Percentiles rank a stretch among this genome's conserved stretches.
Conservation (phyloP, 768 basidiomycete species). For the Dentipellis fragilis region DNA sequence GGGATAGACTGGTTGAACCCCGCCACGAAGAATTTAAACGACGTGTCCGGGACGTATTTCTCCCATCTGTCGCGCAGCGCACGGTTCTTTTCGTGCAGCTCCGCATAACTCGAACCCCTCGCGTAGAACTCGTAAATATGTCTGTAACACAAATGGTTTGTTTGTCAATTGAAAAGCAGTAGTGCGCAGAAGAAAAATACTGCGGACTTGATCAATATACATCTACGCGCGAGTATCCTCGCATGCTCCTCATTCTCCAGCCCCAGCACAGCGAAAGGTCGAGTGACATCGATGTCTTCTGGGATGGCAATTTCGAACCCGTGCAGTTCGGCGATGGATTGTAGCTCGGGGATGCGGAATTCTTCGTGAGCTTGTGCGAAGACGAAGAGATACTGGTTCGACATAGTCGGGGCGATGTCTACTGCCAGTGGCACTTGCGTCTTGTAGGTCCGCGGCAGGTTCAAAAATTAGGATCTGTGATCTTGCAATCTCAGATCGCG, state of each 20-base stretch:
- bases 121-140: conserved; percentile 74
- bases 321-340: conserved; percentile 66
- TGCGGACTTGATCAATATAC: conserved; percentile 78
- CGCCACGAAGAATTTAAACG: conserved; percentile 74
- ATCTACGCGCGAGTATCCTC: conserved; percentile 58
- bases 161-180: neutral
- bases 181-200: neutral
- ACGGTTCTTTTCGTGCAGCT: conserved; percentile 51
- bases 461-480: neutral
- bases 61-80: conserved; percentile 40
- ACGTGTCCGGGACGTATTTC: conserved; percentile 49
- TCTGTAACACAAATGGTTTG: conserved; percentile 27
- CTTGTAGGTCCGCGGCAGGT: neutral
- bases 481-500: neutral
- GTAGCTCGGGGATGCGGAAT: conserved; percentile 77
- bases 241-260: conserved; percentile 70
- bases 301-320: conserved; percentile 43
- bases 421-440: neutral
- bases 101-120: conserved; percentile 56
- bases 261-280: conserved; percentile 68
- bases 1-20: conserved; percentile 70
- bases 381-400: conserved; percentile 44
- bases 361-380: conserved; percentile 77
- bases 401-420: conserved; percentile 1
- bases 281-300: conserved; percentile 39